Evolutionary conservation across 306 rosid species (phyloP), one percentile per base, ranked within the genome.

Genomic region (Cucurbita argyrosperma): DNA sequence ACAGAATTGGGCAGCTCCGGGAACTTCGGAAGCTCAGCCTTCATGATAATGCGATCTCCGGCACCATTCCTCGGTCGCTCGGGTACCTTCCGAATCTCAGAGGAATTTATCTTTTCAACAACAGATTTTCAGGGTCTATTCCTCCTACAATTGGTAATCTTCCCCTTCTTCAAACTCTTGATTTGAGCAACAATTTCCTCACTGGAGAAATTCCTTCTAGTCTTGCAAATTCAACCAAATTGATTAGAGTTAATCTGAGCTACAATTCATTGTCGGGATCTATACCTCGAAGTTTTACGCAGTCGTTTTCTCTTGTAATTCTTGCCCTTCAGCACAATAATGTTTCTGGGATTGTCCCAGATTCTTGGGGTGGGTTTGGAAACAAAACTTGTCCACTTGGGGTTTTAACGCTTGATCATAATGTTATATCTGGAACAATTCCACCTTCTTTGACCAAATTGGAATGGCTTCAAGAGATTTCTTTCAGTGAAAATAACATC

Each of bases 101-200:
- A 91, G 99, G 99, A 40, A 81, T 94, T 68, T 85, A 94, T 76
- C 97, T 94, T 79, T 94, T 94, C 87, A 88, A 94, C 42, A 94
- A 94, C 77, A 82, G 80, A 67, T 87, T 94, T 76, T 89, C 99
- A 12, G 97, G 99, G 60, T 85, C 89, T 62, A 75, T 91, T 57
- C 96, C 97, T 71, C 82, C 88, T 79, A 83, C 99, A 37, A 81
- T 94, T 77, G 95, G 96, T 72, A 84, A 83, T 53, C 83, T 84
- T 54, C 95, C 81, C 60, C 67, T 88, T 74, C 97, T 94, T 80
- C 97, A 89, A 71, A 85, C 96, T 82, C 59, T 91, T 72, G 99
- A 94, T 83, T 64, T 94, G 70, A 94, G 99, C 84, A 88, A 81
- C 23, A 94, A 94, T 71, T 58, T 67, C 14, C 91, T 94, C 37